phyloP scores from a whole-genome alignment of 108 stramenopile species.

The Bacterosira constricta region DNA sequence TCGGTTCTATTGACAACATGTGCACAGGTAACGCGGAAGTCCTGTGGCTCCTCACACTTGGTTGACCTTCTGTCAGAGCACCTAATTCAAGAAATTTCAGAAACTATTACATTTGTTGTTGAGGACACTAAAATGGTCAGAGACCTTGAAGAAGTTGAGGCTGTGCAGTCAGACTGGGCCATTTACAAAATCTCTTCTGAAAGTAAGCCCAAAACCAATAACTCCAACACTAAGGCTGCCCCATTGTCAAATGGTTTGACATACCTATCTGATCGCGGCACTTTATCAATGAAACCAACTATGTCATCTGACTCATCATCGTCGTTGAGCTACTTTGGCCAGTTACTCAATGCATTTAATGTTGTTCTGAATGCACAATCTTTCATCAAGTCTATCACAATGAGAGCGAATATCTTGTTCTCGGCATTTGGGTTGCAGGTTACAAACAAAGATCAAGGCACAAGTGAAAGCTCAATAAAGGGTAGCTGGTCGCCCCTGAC shows the following conservation, averaged over 20 bases:
- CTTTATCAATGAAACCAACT: background rate
- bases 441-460: background rate
- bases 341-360: constrained; percentile 52
- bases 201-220: background rate
- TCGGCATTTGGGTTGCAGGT: constrained; percentile 22
- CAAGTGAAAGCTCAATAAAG: background rate
- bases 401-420: constrained; percentile 14
- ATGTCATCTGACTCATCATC: background rate
- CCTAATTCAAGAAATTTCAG: constrained; percentile 18
- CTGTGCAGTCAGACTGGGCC: constrained; percentile 29
- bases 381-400: background rate
- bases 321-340: background rate
- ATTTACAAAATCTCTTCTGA: background rate
- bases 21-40: constrained; percentile 11
- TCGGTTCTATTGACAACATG: constrained; percentile 10
- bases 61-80: constrained; percentile 11
- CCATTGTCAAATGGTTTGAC: constrained; percentile 19
- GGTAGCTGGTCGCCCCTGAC: background rate
- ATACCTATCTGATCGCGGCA: background rate
- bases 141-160: constrained; percentile 4
- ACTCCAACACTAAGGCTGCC: constrained; percentile 7
- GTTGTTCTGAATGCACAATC: constrained; percentile 8
- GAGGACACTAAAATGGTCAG: constrained; percentile 3
- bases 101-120: constrained; percentile 9
- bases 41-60: background rate